These are phyloP conservation scores for Periconia macrospinosa DNA, from an alignment of 2,329 filamentous ascomycete genomes.

Conservation along the genomic window DNA sequence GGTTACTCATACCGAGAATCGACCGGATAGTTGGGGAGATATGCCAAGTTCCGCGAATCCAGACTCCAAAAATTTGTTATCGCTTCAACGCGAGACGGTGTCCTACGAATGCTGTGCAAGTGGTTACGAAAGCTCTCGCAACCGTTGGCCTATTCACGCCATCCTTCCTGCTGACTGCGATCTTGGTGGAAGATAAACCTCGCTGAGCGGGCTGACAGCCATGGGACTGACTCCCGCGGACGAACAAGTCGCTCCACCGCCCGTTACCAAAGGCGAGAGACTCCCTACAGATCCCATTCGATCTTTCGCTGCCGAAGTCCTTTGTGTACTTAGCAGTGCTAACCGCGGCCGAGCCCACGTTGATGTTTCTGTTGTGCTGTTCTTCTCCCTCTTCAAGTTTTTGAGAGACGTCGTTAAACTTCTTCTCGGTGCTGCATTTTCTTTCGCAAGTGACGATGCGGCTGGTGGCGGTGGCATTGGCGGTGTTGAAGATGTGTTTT, in stretches of 20 bases:
- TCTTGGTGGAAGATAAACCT: conserved; percentile 4
- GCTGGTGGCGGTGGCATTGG: neutral
- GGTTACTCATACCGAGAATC: neutral
- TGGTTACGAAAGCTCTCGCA: neutral
- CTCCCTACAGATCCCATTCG: neutral
- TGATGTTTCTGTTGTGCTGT: too few species aligned
- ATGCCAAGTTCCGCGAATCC: too few species aligned
- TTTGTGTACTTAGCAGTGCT: neutral
- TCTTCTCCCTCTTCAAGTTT: neutral
- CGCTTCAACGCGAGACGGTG: too few species aligned
- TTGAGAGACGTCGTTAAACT: neutral
- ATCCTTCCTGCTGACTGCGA: conserved; percentile 1
- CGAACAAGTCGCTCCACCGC: neutral
- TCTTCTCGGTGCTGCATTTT: neutral
- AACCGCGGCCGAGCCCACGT: neutral
- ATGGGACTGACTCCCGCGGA: conserved; percentile 4
- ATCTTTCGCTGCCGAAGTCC: neutral
- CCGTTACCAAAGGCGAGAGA: neutral
- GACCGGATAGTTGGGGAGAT: neutral
- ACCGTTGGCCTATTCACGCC: neutral
- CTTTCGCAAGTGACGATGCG: neutral
- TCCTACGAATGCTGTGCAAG: neutral
- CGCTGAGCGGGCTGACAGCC: conserved; percentile 6
- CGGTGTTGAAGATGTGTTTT: neutral
- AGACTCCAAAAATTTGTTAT: too few species aligned